Evolutionary conservation across 495 filamentous ascomycete genomes (phyloP).

Genomic region (Cladorrhinum samala): DNA sequence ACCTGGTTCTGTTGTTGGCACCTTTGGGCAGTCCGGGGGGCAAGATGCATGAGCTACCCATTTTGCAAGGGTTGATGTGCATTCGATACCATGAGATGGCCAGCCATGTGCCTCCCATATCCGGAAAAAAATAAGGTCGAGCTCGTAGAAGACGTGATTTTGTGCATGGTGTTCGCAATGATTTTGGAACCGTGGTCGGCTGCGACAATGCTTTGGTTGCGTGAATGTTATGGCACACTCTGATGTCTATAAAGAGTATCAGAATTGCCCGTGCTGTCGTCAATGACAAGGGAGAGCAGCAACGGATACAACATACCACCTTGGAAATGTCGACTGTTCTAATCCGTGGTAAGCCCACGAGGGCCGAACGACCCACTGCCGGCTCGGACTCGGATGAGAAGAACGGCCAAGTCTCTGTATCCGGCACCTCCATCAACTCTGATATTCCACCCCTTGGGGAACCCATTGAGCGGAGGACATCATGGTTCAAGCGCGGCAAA

Average conservation of each 20-base stretch:
- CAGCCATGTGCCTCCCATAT: not conserved
- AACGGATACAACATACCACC: not conserved
- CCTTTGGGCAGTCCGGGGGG: not conserved
- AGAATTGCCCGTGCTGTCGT: not conserved
- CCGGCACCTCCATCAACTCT: conserved; percentile 14
- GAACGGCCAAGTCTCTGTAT: conserved; percentile 3
- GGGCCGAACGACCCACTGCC: not conserved
- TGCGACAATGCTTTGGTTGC: not conserved
- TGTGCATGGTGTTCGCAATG: conserved; percentile 13
- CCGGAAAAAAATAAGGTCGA: not conserved
- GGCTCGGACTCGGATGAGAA: conserved; percentile 12
- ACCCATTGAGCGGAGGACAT: conserved; percentile 32
- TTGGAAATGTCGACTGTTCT: conserved; percentile 21
- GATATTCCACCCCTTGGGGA: conserved; percentile 32
- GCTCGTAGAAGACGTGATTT: conserved; percentile 15
- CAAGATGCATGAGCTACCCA: not conserved
- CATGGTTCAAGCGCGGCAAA: conserved; percentile 39
- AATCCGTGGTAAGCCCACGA: not conserved
- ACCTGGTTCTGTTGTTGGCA: not conserved
- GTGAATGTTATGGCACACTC: not conserved
- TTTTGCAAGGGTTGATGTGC: not conserved
- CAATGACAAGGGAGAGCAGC: not conserved
- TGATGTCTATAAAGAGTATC: not conserved
- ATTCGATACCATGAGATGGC: not conserved
- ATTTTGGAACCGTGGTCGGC: not conserved